These are phyloP conservation scores for Paradendryphiella salina DNA, from an alignment of 2,329 filamentous ascomycete species.

Conservation along the genomic window DNA sequence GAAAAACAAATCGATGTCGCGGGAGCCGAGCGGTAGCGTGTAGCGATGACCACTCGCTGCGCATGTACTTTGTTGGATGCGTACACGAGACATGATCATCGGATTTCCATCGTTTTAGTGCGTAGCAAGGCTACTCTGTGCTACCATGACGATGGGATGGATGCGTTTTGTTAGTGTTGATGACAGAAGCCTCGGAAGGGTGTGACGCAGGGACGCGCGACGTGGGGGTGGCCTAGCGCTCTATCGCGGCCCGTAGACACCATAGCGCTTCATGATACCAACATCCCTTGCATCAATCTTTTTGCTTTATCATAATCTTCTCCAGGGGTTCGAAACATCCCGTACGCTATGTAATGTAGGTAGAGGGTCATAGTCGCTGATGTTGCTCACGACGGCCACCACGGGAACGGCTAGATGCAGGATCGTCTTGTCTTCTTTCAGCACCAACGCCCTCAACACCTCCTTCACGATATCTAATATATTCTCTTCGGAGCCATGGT, in stretches of 20 bases:
- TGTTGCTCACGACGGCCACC: neutral
- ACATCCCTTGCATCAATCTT: neutral
- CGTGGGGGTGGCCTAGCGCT: neutral
- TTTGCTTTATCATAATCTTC: neutral
- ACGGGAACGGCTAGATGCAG: neutral
- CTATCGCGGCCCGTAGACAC: neutral
- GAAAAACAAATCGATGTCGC: neutral
- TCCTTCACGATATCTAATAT: neutral
- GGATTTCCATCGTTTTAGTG: neutral
- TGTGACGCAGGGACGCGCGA: neutral
- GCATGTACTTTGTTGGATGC: neutral
- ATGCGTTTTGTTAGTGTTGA: neutral
- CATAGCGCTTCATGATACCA: neutral
- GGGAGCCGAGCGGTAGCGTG: neutral
- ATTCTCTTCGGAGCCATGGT: neutral
- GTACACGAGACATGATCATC: neutral
- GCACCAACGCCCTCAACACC: neutral
- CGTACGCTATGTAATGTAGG: neutral
- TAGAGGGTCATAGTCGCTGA: neutral
- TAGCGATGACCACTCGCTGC: neutral
- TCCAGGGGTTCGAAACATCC: neutral
- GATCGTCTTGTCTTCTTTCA: neutral
- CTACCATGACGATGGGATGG: neutral
- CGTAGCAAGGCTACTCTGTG: neutral
- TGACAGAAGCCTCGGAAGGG: neutral